Evolutionary conservation across 2,329 filamentous ascomycete species (phyloP).

Genomic region (Aspergillus quadrilineatus): DNA sequence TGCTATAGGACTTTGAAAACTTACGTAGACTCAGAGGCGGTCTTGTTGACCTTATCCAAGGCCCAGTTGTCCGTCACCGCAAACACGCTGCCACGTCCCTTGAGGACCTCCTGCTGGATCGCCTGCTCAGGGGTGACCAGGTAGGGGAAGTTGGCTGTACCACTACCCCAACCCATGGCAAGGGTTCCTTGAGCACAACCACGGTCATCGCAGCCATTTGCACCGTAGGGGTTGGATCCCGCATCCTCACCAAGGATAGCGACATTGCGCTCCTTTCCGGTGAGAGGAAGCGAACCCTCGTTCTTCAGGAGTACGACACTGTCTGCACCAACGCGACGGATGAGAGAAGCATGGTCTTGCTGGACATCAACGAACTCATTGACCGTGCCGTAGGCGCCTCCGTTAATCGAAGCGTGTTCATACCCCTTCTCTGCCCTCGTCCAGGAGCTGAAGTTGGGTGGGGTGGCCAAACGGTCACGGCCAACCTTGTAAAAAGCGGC

Average conservation of each 20-base stretch:
- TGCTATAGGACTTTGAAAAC: constrained; percentile 1
- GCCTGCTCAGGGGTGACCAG: constrained; percentile 62
- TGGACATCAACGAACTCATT: constrained; percentile 86
- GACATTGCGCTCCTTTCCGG: constrained; percentile 68
- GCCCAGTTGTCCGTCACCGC: constrained; percentile 60
- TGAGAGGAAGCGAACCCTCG: constrained; percentile 70
- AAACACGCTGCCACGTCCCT: constrained; percentile 64
- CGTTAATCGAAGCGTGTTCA: constrained; percentile 61
- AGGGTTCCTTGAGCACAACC: constrained; percentile 61
- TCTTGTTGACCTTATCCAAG: constrained; percentile 48
- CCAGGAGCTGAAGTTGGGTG: constrained; percentile 88
- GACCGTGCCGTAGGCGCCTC: constrained; percentile 63
- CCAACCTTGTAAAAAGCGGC: constrained; percentile 65
- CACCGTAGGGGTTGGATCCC: constrained; percentile 69
- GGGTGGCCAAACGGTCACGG: constrained; percentile 51
- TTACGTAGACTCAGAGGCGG: constrained; percentile 52
- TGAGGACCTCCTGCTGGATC: constrained; percentile 65
- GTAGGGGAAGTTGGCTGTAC: constrained; percentile 62
- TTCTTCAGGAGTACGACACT: constrained; percentile 92
- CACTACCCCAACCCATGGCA: constrained; percentile 64
- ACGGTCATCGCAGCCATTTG: constrained; percentile 75
- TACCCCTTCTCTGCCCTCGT: constrained; percentile 72
- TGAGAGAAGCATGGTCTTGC: constrained; percentile 67
- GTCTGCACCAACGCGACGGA: constrained; percentile 74
- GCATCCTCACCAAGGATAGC: constrained; percentile 82